Evolutionary conservation across 1,284 basidiomycete species (phyloP).

Genomic region (Cryptococcus neoformans): DNA sequence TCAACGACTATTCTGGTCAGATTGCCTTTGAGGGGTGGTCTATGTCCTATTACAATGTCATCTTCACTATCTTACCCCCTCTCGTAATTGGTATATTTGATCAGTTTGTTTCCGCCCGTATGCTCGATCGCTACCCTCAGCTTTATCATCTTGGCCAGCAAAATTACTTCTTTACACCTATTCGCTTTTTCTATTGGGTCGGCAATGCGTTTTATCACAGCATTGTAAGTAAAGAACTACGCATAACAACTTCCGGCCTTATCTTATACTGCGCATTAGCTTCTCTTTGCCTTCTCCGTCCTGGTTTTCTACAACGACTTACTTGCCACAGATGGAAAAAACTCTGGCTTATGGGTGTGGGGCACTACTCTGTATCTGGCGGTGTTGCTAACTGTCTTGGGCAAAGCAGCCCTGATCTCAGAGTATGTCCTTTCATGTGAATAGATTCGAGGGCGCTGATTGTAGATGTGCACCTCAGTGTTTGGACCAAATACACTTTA

Average conservation of each 20-base stretch:
- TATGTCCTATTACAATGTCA: constrained; percentile 86
- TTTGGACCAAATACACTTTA: constrained; percentile 99
- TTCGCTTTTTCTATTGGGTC: constrained; percentile 94
- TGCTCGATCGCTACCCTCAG: constrained; percentile 96
- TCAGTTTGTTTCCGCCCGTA: constrained; percentile 94
- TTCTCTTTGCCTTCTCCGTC: constrained; percentile 83
- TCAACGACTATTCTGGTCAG: constrained; percentile 98
- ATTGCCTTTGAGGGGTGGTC: constrained; percentile 99
- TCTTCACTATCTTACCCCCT: constrained; percentile 93
- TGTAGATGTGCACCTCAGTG: constrained; percentile 51
- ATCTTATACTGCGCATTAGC: constrained; percentile 48
- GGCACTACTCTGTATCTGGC: constrained; percentile 92
- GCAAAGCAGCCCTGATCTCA: constrained; percentile 95
- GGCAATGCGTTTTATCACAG: constrained; percentile 92
- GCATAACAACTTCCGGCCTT: not conserved
- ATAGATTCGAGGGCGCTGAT: not conserved
- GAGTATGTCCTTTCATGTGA: constrained; percentile 62
- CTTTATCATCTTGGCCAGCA: constrained; percentile 88
- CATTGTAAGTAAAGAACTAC: constrained; percentile 59
- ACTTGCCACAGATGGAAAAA: constrained; percentile 72
- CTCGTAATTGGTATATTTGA: constrained; percentile 97
- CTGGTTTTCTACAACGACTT: constrained; percentile 90
- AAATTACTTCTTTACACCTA: constrained; percentile 88
- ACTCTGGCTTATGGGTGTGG: constrained; percentile 97
- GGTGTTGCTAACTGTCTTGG: constrained; percentile 90